Evolutionary conservation across 306 rosid species (phyloP).

Genomic region (Bauhinia variegata): DNA sequence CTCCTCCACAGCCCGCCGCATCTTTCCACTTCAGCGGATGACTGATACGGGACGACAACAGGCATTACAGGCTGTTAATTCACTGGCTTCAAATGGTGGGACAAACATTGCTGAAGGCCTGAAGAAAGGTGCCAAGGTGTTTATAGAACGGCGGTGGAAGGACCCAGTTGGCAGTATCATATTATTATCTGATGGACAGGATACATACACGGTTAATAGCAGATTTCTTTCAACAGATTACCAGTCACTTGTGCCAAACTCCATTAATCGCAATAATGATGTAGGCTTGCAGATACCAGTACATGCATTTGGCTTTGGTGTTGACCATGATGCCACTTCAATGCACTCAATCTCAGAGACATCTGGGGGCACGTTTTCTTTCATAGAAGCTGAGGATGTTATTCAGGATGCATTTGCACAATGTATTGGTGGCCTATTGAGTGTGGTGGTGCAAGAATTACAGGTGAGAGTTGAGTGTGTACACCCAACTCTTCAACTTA

Average conservation of each 20-base stretch:
- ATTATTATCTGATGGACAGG: conserved; percentile 91
- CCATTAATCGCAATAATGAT: conserved; percentile 52
- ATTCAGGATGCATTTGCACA: conserved; percentile 99
- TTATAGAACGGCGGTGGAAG: conserved; percentile 75
- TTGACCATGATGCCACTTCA: conserved; percentile 77
- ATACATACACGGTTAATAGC: conserved; percentile 53
- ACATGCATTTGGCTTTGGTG: conserved; percentile 89
- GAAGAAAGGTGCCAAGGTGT: conserved; percentile 81
- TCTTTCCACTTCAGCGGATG: conserved; percentile 85
- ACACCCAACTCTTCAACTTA: conserved; percentile 57
- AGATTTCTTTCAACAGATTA: conserved; percentile 49
- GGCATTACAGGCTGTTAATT: conserved; percentile 76
- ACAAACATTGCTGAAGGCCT: conserved; percentile 88
- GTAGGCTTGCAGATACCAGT: conserved; percentile 75
- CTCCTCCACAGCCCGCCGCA: conserved; percentile 80
- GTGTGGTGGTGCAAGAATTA: conserved; percentile 91
- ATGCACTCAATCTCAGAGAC: conserved; percentile 86
- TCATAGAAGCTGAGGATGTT: conserved; percentile 81
- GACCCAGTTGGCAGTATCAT: conserved; percentile 90
- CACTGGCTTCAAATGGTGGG: conserved; percentile 73
- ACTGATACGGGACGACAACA: conserved; percentile 74
- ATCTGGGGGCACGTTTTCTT: conserved; percentile 94
- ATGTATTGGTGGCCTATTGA: conserved; percentile 93
- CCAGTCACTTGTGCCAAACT: conserved; percentile 66
- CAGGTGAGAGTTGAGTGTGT: conserved; percentile 60